phyloP scores from a whole-genome alignment of 352 stramenopile genomes.

The Blastocystis sp. region DNA sequence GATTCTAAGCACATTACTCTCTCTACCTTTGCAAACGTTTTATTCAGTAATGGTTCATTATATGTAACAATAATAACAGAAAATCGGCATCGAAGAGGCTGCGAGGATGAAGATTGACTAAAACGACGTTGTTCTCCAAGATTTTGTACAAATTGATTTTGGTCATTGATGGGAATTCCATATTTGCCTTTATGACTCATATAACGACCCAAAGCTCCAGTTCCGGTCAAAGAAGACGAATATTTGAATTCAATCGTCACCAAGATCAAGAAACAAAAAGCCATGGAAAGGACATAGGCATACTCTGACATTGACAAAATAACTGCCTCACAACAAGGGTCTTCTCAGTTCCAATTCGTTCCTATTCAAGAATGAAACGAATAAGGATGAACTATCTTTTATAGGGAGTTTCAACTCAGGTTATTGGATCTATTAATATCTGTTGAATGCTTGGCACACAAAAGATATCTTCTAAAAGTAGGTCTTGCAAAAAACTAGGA shows the following conservation, averaged over 20 bases:
- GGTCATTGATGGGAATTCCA: constrained; percentile 12
- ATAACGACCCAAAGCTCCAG: not conserved
- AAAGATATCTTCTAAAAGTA: no score
- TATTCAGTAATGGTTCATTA: constrained; percentile 37
- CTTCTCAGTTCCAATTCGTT: no score
- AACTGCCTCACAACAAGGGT: no score
- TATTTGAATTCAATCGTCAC: not conserved
- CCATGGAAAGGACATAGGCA: not conserved
- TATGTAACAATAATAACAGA: constrained; percentile 36
- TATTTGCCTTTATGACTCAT: not conserved
- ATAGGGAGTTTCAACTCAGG: no score
- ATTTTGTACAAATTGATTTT: not conserved
- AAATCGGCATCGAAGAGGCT: not conserved
- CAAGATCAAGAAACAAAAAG: not conserved
- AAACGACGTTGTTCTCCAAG: no score
- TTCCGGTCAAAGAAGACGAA: not conserved
- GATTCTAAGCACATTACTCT: not conserved
- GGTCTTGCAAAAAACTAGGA: no score
- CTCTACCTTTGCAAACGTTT: not conserved
- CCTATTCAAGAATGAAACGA: no score
- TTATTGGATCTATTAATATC: no score
- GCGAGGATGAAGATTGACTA: not conserved
- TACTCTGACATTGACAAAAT: not conserved
- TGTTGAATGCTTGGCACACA: no score
- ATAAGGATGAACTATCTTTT: no score